Percentiles rank a stretch among this genome's conserved stretches.
These are phyloP conservation scores for Exophiala alcalophila DNA, from an alignment of 2,329 filamentous ascomycete species.

Conservation along the genomic window DNA sequence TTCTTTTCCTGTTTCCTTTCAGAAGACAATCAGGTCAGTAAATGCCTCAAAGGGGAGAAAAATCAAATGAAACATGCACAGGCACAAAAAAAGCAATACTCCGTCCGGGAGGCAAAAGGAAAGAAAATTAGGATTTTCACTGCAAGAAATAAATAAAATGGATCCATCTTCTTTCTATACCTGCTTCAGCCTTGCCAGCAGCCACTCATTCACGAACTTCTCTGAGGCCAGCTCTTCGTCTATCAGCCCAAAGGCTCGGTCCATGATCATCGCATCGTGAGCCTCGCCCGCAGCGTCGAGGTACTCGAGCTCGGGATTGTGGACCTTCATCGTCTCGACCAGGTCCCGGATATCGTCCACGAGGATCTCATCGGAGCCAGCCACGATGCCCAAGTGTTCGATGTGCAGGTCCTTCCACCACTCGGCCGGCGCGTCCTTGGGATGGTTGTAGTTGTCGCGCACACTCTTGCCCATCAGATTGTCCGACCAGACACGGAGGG, in stretches of 20 bases:
- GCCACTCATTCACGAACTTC: conserved; percentile 15
- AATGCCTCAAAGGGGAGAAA: too few species aligned
- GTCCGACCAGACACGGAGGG: conserved; percentile 14
- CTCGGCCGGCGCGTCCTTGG: conserved; percentile 15
- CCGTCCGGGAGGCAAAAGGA: too few species aligned
- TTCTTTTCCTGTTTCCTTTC: too few species aligned
- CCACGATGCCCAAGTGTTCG: conserved; percentile 17
- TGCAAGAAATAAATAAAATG: too few species aligned
- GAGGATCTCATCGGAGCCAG: conserved; percentile 19
- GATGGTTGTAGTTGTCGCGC: conserved; percentile 19
- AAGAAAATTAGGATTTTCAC: too few species aligned
- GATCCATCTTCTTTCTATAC: not conserved
- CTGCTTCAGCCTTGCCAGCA: conserved; percentile 15
- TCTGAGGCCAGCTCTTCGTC: conserved; percentile 11
- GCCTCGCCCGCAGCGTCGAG: conserved; percentile 13
- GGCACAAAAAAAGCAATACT: too few species aligned
- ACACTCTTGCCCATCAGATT: conserved; percentile 18
- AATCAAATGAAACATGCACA: too few species aligned
- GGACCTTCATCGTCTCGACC: conserved; percentile 17
- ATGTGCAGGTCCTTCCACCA: conserved; percentile 24
- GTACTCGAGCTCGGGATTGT: conserved; percentile 14
- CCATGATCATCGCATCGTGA: conserved; percentile 16
- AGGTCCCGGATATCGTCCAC: conserved; percentile 20
- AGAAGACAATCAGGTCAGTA: too few species aligned
- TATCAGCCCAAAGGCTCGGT: conserved; percentile 10